Percentiles rank a stretch among this genome's conserved stretches.
Conservation (phyloP, 1,284 basidiomycete genomes). For the Cutaneotrichosporon curvatum region DNA sequence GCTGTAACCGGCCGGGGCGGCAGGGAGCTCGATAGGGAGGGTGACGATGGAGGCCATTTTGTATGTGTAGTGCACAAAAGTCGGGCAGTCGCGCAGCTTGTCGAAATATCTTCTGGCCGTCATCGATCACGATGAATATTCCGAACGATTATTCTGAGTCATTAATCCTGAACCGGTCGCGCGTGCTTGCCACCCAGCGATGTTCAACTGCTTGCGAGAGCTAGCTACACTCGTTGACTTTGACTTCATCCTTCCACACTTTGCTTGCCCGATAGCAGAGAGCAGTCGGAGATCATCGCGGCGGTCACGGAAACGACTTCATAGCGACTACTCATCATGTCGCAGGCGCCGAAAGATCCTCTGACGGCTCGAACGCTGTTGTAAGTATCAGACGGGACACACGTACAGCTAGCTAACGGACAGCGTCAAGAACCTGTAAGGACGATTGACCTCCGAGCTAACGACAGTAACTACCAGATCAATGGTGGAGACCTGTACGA, state of each 20-base stretch:
- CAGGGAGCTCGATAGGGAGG: conserved; percentile 41
- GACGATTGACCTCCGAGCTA: neutral
- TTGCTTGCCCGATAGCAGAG: no score
- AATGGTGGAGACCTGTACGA: conserved; percentile 88
- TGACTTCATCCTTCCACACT: neutral
- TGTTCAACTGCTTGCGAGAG: neutral
- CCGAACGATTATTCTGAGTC: neutral
- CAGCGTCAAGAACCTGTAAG: conserved; percentile 46
- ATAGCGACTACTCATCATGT: conserved; percentile 15
- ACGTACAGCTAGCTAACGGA: conserved; percentile 5
- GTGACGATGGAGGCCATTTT: conserved; percentile 43
- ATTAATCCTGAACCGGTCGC: conserved; percentile 4
- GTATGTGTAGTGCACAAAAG: neutral
- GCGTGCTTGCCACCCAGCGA: neutral
- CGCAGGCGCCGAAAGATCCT: conserved; percentile 26
- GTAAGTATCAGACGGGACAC: conserved; percentile 31
- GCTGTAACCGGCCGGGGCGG: conserved; percentile 40
- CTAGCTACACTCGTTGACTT: neutral
- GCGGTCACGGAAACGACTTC: no score
- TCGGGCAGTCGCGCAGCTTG: neutral
- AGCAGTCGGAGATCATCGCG: no score
- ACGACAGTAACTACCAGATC: conserved; percentile 74
- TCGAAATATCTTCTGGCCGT: conserved; percentile 3
- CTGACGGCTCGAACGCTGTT: conserved; percentile 41
- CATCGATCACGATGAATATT: neutral